Base-by-base conservation (phyloP, 2,329 filamentous ascomycete genomes). In the Trichophyton mentagrophytes region DNA sequence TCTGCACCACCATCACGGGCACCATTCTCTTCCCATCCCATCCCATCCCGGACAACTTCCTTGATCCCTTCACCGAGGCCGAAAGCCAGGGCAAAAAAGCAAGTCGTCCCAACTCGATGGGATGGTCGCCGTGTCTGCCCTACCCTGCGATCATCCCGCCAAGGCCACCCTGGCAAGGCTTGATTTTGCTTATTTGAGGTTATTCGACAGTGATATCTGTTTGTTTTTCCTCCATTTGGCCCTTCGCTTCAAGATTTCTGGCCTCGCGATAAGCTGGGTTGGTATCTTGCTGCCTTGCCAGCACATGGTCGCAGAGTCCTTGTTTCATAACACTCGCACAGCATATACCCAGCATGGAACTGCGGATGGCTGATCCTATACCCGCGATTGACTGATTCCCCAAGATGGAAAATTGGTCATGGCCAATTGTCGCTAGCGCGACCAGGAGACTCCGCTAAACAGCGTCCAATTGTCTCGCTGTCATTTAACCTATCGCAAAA, bases 81-180 rank as follows among this genome's bases (percentile, higher is more conserved):
- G 17, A 49, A 30, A 49, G 22, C 17, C 9, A 53, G 17, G 13
- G 27, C 27, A 33, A 38, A 38, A 38, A 38, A 38, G 33, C 33
- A 38, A 38, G 33, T n/a, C 15, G 49, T 38, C 27, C 49, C 44
- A 47, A 30, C 13, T 36, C 15, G n/a, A 55, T 11, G 49, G 46
- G 46, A 49, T 49, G 46, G 46, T 49, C 20, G 46, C 46, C 46
- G 46, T 47, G 44, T 27, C 25, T 30, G 20, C 46, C 9, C 25
- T 13, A 22, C 46, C 46, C 46, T 49, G 17, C 4, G 11, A 20
- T 57, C 36, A 42, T 27, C 59, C 27, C 46, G 62, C 64, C 61
- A 65, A 64, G 62, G 25, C 44, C 56, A 53, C 57, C 58, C 62
- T 64, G 64, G 55, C 49, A 27, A 58, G 62, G 64, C 64, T 65